These are phyloP conservation scores for Naematelia aurantialba DNA, from an alignment of 768 basidiomycete genomes.

Conservation along the genomic window DNA sequence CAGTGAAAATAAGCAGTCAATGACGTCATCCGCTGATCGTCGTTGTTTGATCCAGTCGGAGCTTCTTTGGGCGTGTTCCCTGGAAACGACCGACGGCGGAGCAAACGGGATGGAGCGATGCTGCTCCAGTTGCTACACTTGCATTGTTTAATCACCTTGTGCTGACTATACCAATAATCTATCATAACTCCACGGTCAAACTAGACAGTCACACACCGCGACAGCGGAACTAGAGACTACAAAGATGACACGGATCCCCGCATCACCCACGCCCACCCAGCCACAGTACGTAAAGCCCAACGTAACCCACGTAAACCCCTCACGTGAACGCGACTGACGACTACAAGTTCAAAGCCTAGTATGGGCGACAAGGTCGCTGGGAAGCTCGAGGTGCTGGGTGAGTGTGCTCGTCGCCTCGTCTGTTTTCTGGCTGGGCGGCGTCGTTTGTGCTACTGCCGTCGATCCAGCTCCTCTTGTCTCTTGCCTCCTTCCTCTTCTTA, in stretches of 20 bases:
- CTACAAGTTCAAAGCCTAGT: neutral
- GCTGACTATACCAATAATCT: too few species aligned
- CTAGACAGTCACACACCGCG: too few species aligned
- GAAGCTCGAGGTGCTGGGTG: neutral
- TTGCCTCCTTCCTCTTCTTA: neutral
- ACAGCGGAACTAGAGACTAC: slow-evolving; percentile 1
- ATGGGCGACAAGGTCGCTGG: neutral
- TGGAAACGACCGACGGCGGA: too few species aligned
- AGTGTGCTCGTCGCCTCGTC: neutral
- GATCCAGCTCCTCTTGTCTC: neutral
- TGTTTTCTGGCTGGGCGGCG: neutral
- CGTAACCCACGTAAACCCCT: neutral
- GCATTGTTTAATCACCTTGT: too few species aligned
- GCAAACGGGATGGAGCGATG: too few species aligned
- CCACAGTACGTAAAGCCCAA: too few species aligned
- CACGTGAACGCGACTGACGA: too few species aligned
- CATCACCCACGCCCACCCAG: too few species aligned
- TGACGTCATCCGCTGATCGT: neutral
- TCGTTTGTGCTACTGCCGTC: too few species aligned
- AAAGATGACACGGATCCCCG: too few species aligned
- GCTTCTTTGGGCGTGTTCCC: neutral
- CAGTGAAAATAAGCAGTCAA: neutral
- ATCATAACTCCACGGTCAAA: too few species aligned
- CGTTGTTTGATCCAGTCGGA: neutral
- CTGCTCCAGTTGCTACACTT: too few species aligned